A percentile compares a stretch with the other conserved stretches of the same genome.
Evolutionary conservation across 768 basidiomycete species (phyloP).

Genomic region (Sporobolomyces phaffii): DNA sequence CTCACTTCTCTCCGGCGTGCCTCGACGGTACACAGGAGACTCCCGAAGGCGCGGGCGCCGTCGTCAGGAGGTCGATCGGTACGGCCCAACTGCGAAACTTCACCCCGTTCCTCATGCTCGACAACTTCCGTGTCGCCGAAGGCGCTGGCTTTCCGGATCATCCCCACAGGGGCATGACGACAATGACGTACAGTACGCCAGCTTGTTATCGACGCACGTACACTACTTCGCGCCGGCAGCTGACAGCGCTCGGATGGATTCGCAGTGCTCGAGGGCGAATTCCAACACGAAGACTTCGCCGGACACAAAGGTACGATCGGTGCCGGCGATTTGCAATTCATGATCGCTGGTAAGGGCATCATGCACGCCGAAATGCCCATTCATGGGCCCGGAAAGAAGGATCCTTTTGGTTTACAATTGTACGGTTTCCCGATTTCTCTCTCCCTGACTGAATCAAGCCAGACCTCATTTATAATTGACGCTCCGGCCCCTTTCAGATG

Average conservation of each 20-base stretch:
- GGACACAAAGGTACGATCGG: conserved; percentile 61
- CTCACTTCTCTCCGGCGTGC: too few relatives aligned
- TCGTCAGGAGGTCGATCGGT: conserved; percentile 82
- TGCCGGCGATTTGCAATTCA: conserved; percentile 73
- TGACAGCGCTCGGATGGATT: too few relatives aligned
- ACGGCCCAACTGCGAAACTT: conserved; percentile 66
- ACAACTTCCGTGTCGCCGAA: conserved; percentile 35
- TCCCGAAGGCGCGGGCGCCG: conserved; percentile 63
- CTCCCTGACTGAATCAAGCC: too few relatives aligned
- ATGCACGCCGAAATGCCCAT: conserved; percentile 63
- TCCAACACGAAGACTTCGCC: conserved; percentile 83
- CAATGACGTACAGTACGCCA: conserved; percentile 31
- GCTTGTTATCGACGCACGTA: too few relatives aligned
- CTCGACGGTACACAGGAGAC: too few relatives aligned
- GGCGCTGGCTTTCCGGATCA: conserved; percentile 49
- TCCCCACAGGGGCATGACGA: conserved; percentile 59
- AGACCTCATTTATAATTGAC: too few relatives aligned
- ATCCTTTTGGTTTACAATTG: conserved; percentile 77
- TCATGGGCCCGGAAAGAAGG: conserved; percentile 59
- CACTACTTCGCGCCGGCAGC: too few relatives aligned
- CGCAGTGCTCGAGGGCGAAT: conserved; percentile 67
- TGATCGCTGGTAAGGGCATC: conserved; percentile 34
- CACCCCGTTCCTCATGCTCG: conserved; percentile 77
- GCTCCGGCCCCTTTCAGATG: background rate
- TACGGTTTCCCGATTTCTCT: background rate